Evolutionary conservation across 176 grass and related monocot species (phyloP).

Genomic region (Phyllostachys edulis): DNA sequence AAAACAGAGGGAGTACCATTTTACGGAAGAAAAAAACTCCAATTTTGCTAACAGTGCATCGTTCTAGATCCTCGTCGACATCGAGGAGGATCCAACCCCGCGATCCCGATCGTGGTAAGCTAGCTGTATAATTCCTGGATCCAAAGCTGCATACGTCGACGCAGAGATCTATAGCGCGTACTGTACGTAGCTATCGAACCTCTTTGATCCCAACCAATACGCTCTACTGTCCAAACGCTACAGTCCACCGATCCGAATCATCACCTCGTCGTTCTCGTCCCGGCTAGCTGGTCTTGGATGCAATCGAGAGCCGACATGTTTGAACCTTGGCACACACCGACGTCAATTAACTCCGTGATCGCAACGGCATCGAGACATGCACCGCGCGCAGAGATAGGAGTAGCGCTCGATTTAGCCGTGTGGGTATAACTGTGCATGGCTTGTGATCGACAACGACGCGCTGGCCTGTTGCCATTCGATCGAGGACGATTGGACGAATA

Average conservation of each 20-base stretch:
- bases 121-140: background rate
- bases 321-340: conserved; percentile 7
- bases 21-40: too few relatives aligned
- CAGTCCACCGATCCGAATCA: conserved; percentile 3
- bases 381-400: background rate
- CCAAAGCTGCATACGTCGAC: background rate
- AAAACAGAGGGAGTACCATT: too few relatives aligned
- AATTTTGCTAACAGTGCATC: background rate
- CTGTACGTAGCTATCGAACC: conserved; percentile 20
- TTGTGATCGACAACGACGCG: conserved; percentile 21
- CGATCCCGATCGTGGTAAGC: background rate
- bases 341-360: background rate
- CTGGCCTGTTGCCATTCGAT: background rate
- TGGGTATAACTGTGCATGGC: background rate
- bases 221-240: conserved; percentile 31
- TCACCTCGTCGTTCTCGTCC: background rate
- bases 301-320: conserved; percentile 43
- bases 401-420: background rate
- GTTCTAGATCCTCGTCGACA: background rate
- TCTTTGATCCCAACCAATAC: background rate
- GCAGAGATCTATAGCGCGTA: background rate
- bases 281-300: conserved; percentile 17
- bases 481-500: background rate
- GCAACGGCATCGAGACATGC: conserved; percentile 12
- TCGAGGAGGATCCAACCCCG: conserved; percentile 1